Evolutionary conservation across 768 basidiomycete species (phyloP), one percentile per base, ranked within the genome.

Genomic region (Calvatia gigantea): DNA sequence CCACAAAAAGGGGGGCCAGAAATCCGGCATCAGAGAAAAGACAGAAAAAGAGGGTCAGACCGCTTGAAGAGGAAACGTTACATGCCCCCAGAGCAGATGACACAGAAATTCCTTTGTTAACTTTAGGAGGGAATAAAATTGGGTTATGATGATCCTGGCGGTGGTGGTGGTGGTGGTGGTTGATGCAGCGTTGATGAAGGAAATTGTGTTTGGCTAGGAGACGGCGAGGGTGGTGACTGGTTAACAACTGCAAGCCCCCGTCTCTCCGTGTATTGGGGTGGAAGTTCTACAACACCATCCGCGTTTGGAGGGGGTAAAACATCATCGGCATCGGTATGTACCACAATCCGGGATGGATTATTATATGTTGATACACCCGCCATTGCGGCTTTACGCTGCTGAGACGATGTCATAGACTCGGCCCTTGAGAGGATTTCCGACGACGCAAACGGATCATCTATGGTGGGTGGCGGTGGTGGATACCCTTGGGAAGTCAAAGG

Each of bases 291-390:
- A 19, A 87, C 69, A 5, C 76, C 86, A 15, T 78, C 69, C 23
- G 72, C 76, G 50, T 73, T 73, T 19, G 70, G 67, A 37, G 68
- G 70, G 6, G 80, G 72, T 8, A 71, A 35, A 11, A 63, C 69
- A 61, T 89, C 87, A 51, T 87, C 86, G 6, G 77, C 78, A 64
- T 89, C 89, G 2, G 82, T 85, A 60, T 90, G 87, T 5, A 89
- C 60, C 54, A 89, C 75, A 65, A 82, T 86, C 44, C 85, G 79
- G 19, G 84, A 70, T 3, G 77, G 69, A 9, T 15, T 12, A 42
- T 67, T 73, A 60, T 80, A 75, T 12, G 59, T 52, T 5, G 74
- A 60, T 27, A 67, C 54, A 17, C 79, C 80, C n/a, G 81, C 80
- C 75, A 78, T 75, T 2, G 74, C 74, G 7, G 82, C 83, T 65